Base-by-base conservation (phyloP, 1,284 basidiomycete species). In the Meripilus lineatus region DNA sequence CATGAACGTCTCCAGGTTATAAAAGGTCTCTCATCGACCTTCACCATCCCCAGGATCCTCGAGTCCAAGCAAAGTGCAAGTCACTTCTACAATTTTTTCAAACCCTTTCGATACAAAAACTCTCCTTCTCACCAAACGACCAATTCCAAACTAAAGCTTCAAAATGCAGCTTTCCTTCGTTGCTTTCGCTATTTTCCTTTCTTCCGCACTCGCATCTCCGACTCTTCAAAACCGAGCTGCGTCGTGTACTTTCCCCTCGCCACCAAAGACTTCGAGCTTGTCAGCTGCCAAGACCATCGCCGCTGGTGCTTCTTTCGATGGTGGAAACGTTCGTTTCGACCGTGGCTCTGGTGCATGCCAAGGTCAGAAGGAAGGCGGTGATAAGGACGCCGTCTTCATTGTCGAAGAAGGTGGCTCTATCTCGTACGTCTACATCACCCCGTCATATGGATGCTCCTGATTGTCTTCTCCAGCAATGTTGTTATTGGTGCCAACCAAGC, bases 401-500 rank as follows among this genome's bases (percentile, higher is more conserved):
- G 57, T 69, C 14, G 45, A 69, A 41, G 63, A 65, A 32, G 68
- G 68, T 21, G 68, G 65, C 22, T 67, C 65, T 20, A 20, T 40
- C 15, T 26, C 25, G 34, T 35, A 18, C 10, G 34, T 35, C n/a
- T 11, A 8, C 17, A 11, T 35, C 34, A 11, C 10, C 8, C 10
- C 10, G 18, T 35, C 8, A 18, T 8, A 11, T 35, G 11, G 34
- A 35, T 8, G 11, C 18, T 35, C 18, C 18, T 18, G 8, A 11
- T 30, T 10, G n/a, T 30, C 10, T 10, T n/a, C 8, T 30, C 8
- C 34, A 68, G 63, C 39, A 62, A 61, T 25, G 66, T 70, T 30
- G 58, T 66, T 38, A 70, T 70, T 44, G 69, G 69, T 10, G 57
- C 64, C 20, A 63, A 68, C 51, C 68, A 69, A 44, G 56, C 65